Base-by-base conservation (phyloP, 2,329 filamentous ascomycete species). In the Elsinoe fawcettii region DNA sequence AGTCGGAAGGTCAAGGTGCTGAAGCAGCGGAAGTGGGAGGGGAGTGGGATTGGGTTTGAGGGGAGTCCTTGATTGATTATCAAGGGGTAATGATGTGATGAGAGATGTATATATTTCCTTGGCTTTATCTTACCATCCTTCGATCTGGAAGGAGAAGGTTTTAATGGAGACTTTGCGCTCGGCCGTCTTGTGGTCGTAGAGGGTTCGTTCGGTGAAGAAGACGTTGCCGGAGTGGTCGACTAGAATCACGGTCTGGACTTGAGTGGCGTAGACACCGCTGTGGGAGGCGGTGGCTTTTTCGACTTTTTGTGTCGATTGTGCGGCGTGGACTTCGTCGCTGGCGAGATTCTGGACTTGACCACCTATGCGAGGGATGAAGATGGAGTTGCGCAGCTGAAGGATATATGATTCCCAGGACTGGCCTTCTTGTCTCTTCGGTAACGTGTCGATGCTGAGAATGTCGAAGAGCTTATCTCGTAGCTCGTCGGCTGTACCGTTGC, bases 181-280 rank as follows among this genome's bases (percentile, higher is more conserved):
- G 9, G 81, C 69, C 2, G 75, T 80, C 46, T 79, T 66, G 11
- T 74, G 69, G 63, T 83, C 80, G 64, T 77, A 84, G 18, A 86
- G 66, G 16, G 82, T 84, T 57, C 82, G 73, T 67, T 86, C 83
- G 32, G 84, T 74, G 63, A 81, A 86, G n/a, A 75, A 79, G 34
- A 83, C 75, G 55, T 75, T 74, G 1, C 81, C 81, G n/a, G 76
- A 64, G 27, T 70, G 69, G 63, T 77, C 73, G 18, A 84, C 80
- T 12, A 86, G 67, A 1, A 86, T 71, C 6, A 86, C 70, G 1
- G 80, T 83, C 66, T 86, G 82, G 67, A 82, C 83, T 65, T 84
- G 80, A 2, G 83, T 86, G 0, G 83, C 83, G 65, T 86, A 86
- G 6, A 77, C 69, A 0, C 79, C 80, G 57, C 71, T 73, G 61